phyloP scores from a whole-genome alignment of 2,329 filamentous ascomycete genomes.

The Aspergillus aculeatinus region DNA sequence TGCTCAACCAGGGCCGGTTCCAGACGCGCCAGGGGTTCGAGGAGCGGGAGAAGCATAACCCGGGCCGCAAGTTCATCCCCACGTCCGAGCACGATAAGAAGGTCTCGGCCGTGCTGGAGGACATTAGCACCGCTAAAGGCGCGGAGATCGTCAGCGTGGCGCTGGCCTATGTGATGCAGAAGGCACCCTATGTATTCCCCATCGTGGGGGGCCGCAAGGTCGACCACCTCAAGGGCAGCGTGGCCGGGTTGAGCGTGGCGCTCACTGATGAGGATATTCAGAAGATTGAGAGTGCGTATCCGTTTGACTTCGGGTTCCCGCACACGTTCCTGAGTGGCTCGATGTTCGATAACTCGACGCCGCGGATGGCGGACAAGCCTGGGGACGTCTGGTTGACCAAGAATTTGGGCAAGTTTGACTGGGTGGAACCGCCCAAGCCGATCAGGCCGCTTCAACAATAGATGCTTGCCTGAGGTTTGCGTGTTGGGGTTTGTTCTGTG shows the following conservation, averaged over 20 bases:
- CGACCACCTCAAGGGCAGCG: conserved; percentile 53
- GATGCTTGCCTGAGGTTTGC: too few relatives aligned
- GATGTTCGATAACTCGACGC: neutral
- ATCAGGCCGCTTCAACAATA: neutral
- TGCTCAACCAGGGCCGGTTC: conserved; percentile 49
- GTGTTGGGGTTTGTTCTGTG: too few relatives aligned
- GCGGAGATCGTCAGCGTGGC: conserved; percentile 31
- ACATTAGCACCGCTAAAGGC: neutral
- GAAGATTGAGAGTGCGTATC: conserved; percentile 51
- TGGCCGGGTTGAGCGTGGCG: conserved; percentile 51
- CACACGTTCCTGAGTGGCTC: conserved; percentile 13
- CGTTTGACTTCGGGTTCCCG: conserved; percentile 59
- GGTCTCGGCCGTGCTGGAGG: conserved; percentile 10
- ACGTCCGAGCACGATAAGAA: neutral
- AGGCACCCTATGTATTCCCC: conserved; percentile 54
- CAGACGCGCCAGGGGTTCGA: too few relatives aligned
- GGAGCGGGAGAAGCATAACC: too few relatives aligned
- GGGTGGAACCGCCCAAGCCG: conserved; percentile 2
- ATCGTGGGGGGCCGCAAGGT: conserved; percentile 52
- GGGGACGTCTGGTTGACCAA: conserved; percentile 13
- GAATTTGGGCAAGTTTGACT: conserved; percentile 6
- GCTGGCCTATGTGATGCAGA: conserved; percentile 50
- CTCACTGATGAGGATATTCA: conserved; percentile 55
- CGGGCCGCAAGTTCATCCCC: too few relatives aligned
- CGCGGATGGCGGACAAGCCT: neutral